Base-by-base conservation (phyloP, 768 basidiomycete genomes). In the Trametopsis cervina region DNA sequence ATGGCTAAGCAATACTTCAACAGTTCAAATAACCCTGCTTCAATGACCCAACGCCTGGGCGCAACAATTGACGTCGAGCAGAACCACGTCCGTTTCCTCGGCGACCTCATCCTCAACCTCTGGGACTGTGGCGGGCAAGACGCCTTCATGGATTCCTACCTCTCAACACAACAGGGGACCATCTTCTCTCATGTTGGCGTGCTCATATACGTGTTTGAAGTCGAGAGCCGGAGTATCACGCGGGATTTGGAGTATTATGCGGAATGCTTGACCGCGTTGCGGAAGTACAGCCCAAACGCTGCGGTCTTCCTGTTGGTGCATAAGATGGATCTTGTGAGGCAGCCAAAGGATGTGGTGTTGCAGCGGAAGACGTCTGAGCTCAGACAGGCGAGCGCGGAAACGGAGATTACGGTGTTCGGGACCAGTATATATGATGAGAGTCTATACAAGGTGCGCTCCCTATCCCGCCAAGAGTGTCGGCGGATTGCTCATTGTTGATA, bases 41-140 rank as follows among this genome's bases (percentile, higher is more conserved):
- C 89, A 29, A 75, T 94, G 51, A 97, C 95, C 2, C 76, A 87
- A 42, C 80, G 94, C 15, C 77, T 99, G 24, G 94, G 94, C 22
- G 94, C 95, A 15, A 99, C 96, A 7, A 95, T 97, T 55, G 95
- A 98, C 63, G 93, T 98, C 52, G 95, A 97, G 64, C 90, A 94
- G 64, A 95, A 94, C 57, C 91, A 96, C 62, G 92, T 98, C 54
- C 86, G 93, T 37, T 98, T 99, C 66, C 81, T 99, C 12, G 94
- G 93, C 12, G 91, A 95, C 61, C 83, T 98, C 58, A 87, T 92
- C 53, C 81, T 99, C 65, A 95, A 95, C 62, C 75, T 97, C 4
- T 97, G 95, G 95, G 96, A 99, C 67, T 97, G 96, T 57, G 96
- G 95, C 37, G 96, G 96, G 6, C 96, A 99, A 66, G 92, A 96